Base-by-base conservation (phyloP, 2,329 filamentous ascomycete species). In the Aspergillus jensenii region DNA sequence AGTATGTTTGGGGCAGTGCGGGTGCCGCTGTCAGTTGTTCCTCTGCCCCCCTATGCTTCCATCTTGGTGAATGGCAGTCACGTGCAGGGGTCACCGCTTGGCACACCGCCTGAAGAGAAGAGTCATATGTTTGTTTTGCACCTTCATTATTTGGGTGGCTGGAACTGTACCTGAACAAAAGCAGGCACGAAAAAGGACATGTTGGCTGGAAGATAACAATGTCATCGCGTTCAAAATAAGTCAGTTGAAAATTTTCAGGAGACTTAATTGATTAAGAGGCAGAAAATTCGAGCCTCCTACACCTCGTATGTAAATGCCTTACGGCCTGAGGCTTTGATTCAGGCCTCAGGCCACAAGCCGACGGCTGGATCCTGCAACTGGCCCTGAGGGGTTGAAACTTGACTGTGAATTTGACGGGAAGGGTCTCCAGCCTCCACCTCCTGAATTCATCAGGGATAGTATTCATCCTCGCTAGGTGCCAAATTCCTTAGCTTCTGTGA, bases 1-100 rank as follows among this genome's bases (percentile, higher is more conserved):
- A 54, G 59, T 57, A 59, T 65, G 60, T 62, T 65, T 68, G 63
- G 58, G 63, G 63, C 60, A 63, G 62, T 67, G 63, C 59, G 67
- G 44, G 65, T 64, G 58, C 64, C 69, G 64, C 64, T 70, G 64
- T 63, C 61, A 68, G 63, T 65, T 70, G 67, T 67, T 65, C 61
- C 68, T 67, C 63, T 64, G 60, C 67, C 65, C 63, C 62, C 62
- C 62, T 66, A 67, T 64, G 60, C 61, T 64, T 61, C 59, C 58
- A 63, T 56, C 57, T 63, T 31, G 62, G 62, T 63, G 57, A 63
- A 59, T 40, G 54, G 44, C 31, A 9, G 50, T 67, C 65, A 67
- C 65, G 65, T 67, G 65, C 31, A 50, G 6, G 3, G 0, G 25
- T 64, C 48, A 64, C 63, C 63, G 63, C 63, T 56, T 52, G 21